phyloP scores from a whole-genome alignment of 1,284 basidiomycete genomes.

The Apiotrichum gamsii region DNA sequence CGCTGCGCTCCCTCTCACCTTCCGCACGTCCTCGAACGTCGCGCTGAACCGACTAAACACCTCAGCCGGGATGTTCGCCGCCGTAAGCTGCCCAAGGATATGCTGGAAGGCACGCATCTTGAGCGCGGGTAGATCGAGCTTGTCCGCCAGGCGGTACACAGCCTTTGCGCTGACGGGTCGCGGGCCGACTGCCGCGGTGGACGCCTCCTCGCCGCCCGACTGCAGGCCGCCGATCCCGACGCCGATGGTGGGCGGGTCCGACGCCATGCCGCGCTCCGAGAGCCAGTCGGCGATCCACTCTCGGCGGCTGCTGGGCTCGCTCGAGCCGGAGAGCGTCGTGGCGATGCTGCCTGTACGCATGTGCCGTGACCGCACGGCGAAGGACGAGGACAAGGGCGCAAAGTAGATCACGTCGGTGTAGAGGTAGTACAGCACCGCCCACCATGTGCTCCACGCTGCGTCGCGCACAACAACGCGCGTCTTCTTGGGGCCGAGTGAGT shows the following conservation, averaged over 20 bases:
- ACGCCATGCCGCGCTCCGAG: constrained; percentile 23
- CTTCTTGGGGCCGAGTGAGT: constrained; percentile 48
- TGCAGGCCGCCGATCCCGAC: constrained; percentile 34
- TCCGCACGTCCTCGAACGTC: constrained; percentile 73
- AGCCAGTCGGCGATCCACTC: constrained; percentile 43
- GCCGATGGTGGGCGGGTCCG: neutral
- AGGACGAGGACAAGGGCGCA: constrained; percentile 66
- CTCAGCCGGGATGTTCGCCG: constrained; percentile 76
- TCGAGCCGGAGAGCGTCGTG: neutral
- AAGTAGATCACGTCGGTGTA: constrained; percentile 80
- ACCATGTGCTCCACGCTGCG: constrained; percentile 74
- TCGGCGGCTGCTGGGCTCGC: constrained; percentile 18
- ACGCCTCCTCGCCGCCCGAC: neutral
- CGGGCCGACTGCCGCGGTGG: constrained; percentile 49
- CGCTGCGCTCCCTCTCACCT: constrained; percentile 54
- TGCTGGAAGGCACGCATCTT: constrained; percentile 53
- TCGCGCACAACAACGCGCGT: constrained; percentile 64
- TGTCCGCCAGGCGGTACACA: constrained; percentile 81
- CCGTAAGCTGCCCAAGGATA: constrained; percentile 66
- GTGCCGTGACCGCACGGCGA: constrained; percentile 17
- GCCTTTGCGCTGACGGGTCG: constrained; percentile 81
- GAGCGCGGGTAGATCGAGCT: constrained; percentile 41
- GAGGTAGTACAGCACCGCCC: constrained; percentile 77
- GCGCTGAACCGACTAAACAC: constrained; percentile 78
- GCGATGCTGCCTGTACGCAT: neutral